Base-by-base conservation (phyloP, 805 yeast species). In the Kodamaea fukazawae region DNA sequence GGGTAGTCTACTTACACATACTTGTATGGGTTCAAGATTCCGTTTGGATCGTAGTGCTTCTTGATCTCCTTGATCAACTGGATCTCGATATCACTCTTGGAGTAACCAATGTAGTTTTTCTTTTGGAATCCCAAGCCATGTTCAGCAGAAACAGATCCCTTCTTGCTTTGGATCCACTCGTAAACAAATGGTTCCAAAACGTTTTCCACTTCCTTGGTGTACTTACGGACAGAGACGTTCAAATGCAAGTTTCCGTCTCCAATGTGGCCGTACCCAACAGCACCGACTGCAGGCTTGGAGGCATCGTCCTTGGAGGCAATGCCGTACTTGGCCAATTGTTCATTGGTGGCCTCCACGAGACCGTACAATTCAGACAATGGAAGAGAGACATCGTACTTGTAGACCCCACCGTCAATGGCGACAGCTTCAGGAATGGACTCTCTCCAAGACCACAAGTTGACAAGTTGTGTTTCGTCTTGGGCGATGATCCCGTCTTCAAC, bases 91-190 rank as follows among this genome's bases (percentile, higher is more conserved):
- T 74, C 80, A 47, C 78, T 77, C 71, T 90, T 93, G 38, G 95
- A 76, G 68, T 91, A 93, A 7, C 83, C 83, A 50, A 91, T 75
- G 60, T 86, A 93, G 57, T 86, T 85, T 53, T 84, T 88, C 83
- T 93, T 93, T 57, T 91, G 97, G 77, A 93, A 87, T 0, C 99
- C 99, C 42, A 93, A 73, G 11, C 99, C 99, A 61, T 93, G 99
- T 63, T 93, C 99, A 18, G 99, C 99, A 43, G 95, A 84, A 39
- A 93, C 83, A 1, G 98, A 90, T 15, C 99, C 99, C 25, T 81
- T 68, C 46, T 78, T 71, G 18, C 63, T 53, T 63, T 76, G 55
- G 40, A 93, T 85, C 84, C 90, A 90, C 67, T 93, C 96, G 59
- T 89, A 93, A 22, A 93, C 93, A 65, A 85, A 93, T 33, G 99